These are phyloP conservation scores for Aureobasidium lini DNA, from an alignment of 2,329 filamentous ascomycete species.

Conservation along the genomic window DNA sequence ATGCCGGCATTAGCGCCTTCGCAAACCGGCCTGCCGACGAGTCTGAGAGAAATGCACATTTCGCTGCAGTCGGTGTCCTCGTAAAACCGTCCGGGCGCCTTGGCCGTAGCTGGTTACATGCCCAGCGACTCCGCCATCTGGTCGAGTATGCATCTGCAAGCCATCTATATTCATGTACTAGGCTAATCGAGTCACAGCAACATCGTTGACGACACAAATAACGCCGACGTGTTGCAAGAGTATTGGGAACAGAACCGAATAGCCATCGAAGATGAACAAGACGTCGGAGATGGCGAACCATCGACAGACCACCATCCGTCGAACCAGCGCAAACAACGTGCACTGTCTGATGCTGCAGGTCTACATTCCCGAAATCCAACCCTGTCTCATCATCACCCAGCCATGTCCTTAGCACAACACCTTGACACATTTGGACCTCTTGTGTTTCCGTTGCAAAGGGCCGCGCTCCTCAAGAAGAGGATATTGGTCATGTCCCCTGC, in stretches of 20 bases:
- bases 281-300: conserved; percentile 43
- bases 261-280: not conserved
- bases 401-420: conserved; percentile 69
- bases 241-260: conserved; percentile 68
- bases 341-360: conserved; percentile 47
- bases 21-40: conserved; percentile 74
- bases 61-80: conserved; percentile 84
- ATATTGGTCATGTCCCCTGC: conserved; percentile 81
- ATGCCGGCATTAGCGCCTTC: conserved; percentile 88
- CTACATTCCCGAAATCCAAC: conserved; percentile 55
- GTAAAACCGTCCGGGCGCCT: conserved; percentile 81
- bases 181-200: conserved; percentile 25
- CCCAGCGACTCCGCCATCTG: conserved; percentile 64
- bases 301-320: not conserved
- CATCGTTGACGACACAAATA: conserved; percentile 57
- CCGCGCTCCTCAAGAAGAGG: conserved; percentile 76
- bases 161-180: not conserved
- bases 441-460: conserved; percentile 83
- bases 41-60: conserved; percentile 75
- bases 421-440: conserved; percentile 82
- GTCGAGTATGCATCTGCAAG: conserved; percentile 48
- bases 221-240: conserved; percentile 59
- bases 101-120: conserved; percentile 84
- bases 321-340: conserved; percentile 57
- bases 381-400: conserved; percentile 74